Evolutionary conservation across 768 basidiomycete genomes (phyloP).

Genomic region (Naematelia aurantialba): DNA sequence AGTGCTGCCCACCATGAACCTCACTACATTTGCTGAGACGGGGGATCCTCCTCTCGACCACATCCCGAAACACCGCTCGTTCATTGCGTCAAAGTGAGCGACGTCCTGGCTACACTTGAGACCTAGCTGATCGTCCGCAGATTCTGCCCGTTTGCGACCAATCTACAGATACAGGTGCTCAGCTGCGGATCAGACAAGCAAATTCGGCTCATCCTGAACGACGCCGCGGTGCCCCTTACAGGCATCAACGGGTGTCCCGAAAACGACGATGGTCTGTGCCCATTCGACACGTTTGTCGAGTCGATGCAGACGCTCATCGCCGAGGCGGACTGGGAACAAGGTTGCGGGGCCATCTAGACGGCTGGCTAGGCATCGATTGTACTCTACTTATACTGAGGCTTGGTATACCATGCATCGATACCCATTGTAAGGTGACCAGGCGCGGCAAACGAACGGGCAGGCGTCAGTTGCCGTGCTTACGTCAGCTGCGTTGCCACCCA

Average conservation of each 20-base stretch:
- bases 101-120: not conserved
- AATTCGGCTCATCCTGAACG: conserved; percentile 82
- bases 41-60: conserved; percentile 46
- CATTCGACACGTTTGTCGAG: conserved; percentile 65
- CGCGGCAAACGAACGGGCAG: not conserved
- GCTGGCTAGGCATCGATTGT: not conserved
- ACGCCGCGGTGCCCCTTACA: conserved; percentile 75
- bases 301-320: conserved; percentile 65
- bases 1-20: conserved; percentile 50
- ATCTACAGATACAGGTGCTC: conserved; percentile 63
- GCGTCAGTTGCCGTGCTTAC: not conserved
- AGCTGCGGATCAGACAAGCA: conserved; percentile 57
- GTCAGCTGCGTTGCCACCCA: not conserved
- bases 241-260: conserved; percentile 69
- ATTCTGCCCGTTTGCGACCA: conserved; percentile 81
- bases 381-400: not conserved
- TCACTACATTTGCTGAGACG: conserved; percentile 46
- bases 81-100: conserved; percentile 62
- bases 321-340: conserved; percentile 68
- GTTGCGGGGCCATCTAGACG: conserved; percentile 53
- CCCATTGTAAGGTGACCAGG: too few species aligned
- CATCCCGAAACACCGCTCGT: conserved; percentile 55
- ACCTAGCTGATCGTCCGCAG: conserved; percentile 15
- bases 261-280: conserved; percentile 73
- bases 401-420: conserved; percentile 2